A percentile compares a stretch with the other conserved stretches of the same genome.
phyloP scores from a whole-genome alignment of 257 asterid genomes.

The Nicotiana tabacum region DNA sequence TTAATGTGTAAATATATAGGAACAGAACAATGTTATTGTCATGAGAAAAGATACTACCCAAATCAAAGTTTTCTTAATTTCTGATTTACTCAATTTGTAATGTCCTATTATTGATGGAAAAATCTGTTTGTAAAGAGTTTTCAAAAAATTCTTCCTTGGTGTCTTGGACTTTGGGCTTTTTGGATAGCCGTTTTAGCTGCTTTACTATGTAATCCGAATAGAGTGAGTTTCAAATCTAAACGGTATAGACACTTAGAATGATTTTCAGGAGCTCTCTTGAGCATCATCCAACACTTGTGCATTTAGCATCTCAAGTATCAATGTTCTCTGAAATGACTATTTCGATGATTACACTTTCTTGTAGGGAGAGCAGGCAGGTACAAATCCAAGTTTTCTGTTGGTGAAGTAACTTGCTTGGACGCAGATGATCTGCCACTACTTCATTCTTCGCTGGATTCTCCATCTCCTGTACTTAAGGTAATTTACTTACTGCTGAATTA shows the following conservation, averaged over 20 bases:
- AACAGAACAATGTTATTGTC: background rate
- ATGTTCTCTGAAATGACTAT: background rate
- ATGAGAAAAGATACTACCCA: background rate
- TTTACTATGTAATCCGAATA: background rate
- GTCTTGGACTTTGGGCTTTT: background rate
- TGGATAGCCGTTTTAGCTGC: background rate
- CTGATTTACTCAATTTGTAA: background rate
- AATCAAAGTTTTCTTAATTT: background rate
- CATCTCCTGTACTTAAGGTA: constrained; percentile 85
- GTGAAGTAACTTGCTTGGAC: constrained; percentile 83
- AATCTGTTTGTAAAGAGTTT: background rate
- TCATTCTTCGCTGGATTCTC: constrained; percentile 62
- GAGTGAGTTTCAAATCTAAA: background rate
- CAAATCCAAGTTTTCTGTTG: constrained; percentile 74
- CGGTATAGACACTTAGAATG: background rate
- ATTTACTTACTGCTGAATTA: constrained; percentile 4
- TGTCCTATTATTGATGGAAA: background rate
- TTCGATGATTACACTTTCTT: constrained; percentile 19
- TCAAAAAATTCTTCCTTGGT: background rate
- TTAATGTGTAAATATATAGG: background rate
- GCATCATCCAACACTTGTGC: background rate
- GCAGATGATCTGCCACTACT: constrained; percentile 69
- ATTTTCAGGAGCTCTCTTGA: background rate
- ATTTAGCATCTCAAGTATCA: background rate
- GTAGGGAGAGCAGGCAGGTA: constrained; percentile 99